A percentile compares a stretch with the other conserved stretches of the same genome.
These are phyloP conservation scores for Aspergillus glaucus DNA, from an alignment of 2,329 filamentous ascomycete species.

Conservation along the genomic window DNA sequence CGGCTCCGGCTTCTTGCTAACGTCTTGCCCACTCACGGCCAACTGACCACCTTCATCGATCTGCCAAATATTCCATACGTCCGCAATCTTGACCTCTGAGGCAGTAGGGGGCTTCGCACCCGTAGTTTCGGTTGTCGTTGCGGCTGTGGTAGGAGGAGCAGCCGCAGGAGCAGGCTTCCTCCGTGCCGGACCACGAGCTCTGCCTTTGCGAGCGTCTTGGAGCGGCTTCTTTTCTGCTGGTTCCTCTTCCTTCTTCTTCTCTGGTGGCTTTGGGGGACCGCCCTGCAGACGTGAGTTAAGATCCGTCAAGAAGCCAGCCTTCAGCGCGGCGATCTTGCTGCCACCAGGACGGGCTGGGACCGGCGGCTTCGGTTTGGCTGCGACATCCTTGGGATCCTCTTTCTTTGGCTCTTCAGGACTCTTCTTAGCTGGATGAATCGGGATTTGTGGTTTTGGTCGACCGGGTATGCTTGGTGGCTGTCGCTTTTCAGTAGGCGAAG, in stretches of 20 bases:
- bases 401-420: constrained; percentile 29
- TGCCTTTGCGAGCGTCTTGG: constrained; percentile 79
- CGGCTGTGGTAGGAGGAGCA: neutral
- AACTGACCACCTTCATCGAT: constrained; percentile 29
- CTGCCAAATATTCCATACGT: constrained; percentile 37
- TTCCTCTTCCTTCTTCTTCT: constrained; percentile 52
- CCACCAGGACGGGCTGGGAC: constrained; percentile 73
- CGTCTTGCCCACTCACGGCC: constrained; percentile 18
- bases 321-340: constrained; percentile 82
- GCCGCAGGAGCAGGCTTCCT: constrained; percentile 52
- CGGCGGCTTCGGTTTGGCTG: constrained; percentile 68
- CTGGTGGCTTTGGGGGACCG: constrained; percentile 73
- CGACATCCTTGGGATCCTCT: constrained; percentile 25
- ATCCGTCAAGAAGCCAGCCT: constrained; percentile 88
- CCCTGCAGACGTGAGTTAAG: constrained; percentile 82
- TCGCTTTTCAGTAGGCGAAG: constrained; percentile 45
- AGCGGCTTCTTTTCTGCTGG: constrained; percentile 71
- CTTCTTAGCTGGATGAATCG: constrained; percentile 57
- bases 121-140: constrained; percentile 43
- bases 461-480: constrained; percentile 51
- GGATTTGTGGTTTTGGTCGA: constrained; percentile 60
- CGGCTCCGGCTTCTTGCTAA: constrained; percentile 10
- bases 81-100: constrained; percentile 34
- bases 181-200: constrained; percentile 80
- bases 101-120: constrained; percentile 30